Percentiles rank a stretch among this genome's conserved stretches.
phyloP scores from a whole-genome alignment of 768 basidiomycete genomes.

The Boletus subparvulus region DNA sequence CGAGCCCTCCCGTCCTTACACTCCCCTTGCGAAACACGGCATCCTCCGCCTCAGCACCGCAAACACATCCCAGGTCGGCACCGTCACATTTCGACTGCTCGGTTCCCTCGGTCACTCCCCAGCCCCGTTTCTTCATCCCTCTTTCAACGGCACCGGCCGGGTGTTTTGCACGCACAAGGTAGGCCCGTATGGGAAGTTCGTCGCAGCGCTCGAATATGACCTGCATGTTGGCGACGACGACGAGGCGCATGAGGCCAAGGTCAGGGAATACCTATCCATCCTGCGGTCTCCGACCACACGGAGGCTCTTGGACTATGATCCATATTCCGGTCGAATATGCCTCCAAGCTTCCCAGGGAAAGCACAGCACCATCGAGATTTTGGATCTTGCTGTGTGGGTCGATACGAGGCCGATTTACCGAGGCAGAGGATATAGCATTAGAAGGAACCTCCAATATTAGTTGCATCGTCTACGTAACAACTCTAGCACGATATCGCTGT shows the following conservation, averaged over 20 bases:
- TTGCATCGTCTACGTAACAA: not conserved
- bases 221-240: not conserved
- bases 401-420: not conserved
- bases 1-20: not conserved
- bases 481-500: not conserved
- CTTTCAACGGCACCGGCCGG: conserved; percentile 18
- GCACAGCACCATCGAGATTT: conserved; percentile 10
- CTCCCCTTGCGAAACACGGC: not conserved
- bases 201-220: conserved; percentile 15
- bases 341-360: not conserved
- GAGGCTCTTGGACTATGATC: conserved; percentile 19
- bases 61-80: not conserved
- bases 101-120: not conserved
- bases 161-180: not conserved
- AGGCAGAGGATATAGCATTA: too few relatives aligned
- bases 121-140: not conserved
- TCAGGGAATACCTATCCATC: conserved; percentile 4
- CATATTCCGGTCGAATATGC: conserved; percentile 21
- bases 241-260: not conserved
- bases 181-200: not conserved
- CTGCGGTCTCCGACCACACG: not conserved
- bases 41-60: conserved; percentile 3
- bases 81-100: conserved; percentile 5
- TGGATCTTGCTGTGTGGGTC: conserved; percentile 13
- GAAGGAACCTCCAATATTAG: not conserved